Evolutionary conservation across 2,329 filamentous ascomycete genomes (phyloP), one percentile per base, ranked within the genome.

Genomic region (Cladosporium cucumerinum): DNA sequence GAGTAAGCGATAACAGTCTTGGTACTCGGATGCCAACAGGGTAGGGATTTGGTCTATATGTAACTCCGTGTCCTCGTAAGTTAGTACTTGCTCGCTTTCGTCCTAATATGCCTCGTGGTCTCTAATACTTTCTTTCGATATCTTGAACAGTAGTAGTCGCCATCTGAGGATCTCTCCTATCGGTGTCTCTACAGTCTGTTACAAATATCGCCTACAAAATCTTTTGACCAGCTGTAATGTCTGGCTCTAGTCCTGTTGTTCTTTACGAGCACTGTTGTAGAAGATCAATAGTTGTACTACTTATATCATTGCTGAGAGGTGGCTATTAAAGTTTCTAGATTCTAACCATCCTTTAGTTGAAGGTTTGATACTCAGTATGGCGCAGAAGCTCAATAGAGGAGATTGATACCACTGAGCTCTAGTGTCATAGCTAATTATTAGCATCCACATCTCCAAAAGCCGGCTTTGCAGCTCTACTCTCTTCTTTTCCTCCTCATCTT

Each of bases 141-240:
- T 43, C 21, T 54, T 49, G 21, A 66, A 66, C 8, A 66, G 51
- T 21, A 66, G 52, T 21, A 66, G 57, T 46, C 57, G 62, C 65
- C 51, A 66, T 21, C 65, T 51, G n/a, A 66, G 62, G 23, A 66
- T 64, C 62, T 66, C 57, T 36, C 57, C 58, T 39, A 65, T 65
- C 34, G 63, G 63, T 34, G 59, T 63, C n/a, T 67, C 66, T 16
- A 65, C 54, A 12, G 63, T 63, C 46, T 65, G 54, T 23, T 62
- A 49, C 2, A 65, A 51, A 30, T 59, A 63, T 16, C 26, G 23
- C n/a, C 39, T 43, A 55, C 46, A 66, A 43, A 30, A 65, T 46
- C 28, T 25, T 49, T 66, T 60, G n/a, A 66, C 30, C 14, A 49
- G 51, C 23, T 64, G 6, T 30, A 65, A 51, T n/a, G 51, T 66